Evolutionary conservation across 1,139 yeast genomes (phyloP).

Genomic region (Suhomyces ambrosiae): DNA sequence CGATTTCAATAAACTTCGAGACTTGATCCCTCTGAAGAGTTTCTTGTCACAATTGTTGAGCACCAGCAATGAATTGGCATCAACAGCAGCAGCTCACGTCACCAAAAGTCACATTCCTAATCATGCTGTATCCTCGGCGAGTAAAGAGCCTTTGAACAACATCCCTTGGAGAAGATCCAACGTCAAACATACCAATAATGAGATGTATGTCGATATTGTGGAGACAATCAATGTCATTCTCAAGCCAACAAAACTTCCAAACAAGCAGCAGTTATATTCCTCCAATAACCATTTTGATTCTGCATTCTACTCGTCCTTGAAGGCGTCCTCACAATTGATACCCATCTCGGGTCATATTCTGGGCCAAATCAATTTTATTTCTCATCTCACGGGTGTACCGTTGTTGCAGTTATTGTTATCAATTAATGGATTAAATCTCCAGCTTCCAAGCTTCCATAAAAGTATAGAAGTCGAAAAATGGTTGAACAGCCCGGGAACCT

Average conservation of each 20-base stretch:
- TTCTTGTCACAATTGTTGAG: slow-evolving; percentile 41
- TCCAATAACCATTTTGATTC: slow-evolving; percentile 19
- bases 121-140: slow-evolving; percentile 1
- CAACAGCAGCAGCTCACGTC: slow-evolving; percentile 21
- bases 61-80: slow-evolving; percentile 35
- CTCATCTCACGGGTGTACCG: slow-evolving; percentile 77
- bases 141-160: slow-evolving; percentile 13
- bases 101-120: slow-evolving; percentile 4
- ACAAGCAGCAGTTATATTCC: slow-evolving; percentile 11
- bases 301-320: slow-evolving; percentile 22
- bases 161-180: slow-evolving; percentile 77
- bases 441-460: slow-evolving; percentile 59
- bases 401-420: slow-evolving; percentile 59
- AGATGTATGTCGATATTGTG: slow-evolving; percentile 74
- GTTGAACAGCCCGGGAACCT: slow-evolving; percentile 38
- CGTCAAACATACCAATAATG: slow-evolving; percentile 71
- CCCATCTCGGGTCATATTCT: slow-evolving; percentile 61
- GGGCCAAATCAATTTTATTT: slow-evolving; percentile 65
- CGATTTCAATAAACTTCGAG: slow-evolving; percentile 71
- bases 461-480: slow-evolving; percentile 55
- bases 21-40: slow-evolving; percentile 64
- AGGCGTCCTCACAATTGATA: slow-evolving; percentile 23
- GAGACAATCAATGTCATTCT: slow-evolving; percentile 58
- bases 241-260: slow-evolving; percentile 21
- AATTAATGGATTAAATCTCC: slow-evolving; percentile 44